Evolutionary conservation across 768 basidiomycete genomes (phyloP), one percentile per base, ranked within the genome.

Genomic region (Mrakia frigida): DNA sequence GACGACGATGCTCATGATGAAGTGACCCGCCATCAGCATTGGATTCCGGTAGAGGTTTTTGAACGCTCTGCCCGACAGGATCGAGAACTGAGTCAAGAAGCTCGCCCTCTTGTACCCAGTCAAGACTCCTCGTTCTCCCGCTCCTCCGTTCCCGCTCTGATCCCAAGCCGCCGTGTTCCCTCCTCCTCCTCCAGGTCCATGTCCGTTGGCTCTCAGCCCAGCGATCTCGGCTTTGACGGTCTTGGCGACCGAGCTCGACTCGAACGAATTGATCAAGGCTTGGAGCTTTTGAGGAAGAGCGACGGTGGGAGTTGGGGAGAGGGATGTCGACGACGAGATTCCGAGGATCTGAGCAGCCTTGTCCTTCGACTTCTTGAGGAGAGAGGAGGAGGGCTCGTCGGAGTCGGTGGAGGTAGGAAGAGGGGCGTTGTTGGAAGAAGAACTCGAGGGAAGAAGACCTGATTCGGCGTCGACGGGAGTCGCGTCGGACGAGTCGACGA

Each of bases 31-130:
- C 86, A 99, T 87, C 74, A 99, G 83, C 68, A 94, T 91, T 0
- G 96, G 96, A 81, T 99, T 94, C 35, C 83, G 87, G 82, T 99
- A 98, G 77, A 99, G 84, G 81, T 98, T 98, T 88, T 98, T 98
- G 87, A 99, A 98, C 31, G 96, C 94, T 75, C 97, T 85, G 35
- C 95, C 95, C 82, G 94, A 97, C 82, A 99, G 84, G 75, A 98
- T 95, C 82, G 88, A 88, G 81, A 99, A 98, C 85, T 99, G 97
- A 25, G 91, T 95, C 60, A 86, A 86, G 88, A 90, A 94, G 78
- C 88, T 90, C 10, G 96, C 97, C 74, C 93, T 87, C 83, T 91
- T 81, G 80, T 82, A 85, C 11, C 82, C 83, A 25, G 81, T 77
- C 56, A 84, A 70, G 35, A 83, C 81, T 25, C 83, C 71, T 63